phyloP scores from a whole-genome alignment of 768 basidiomycete genomes.

The Clathrus columnatus region DNA sequence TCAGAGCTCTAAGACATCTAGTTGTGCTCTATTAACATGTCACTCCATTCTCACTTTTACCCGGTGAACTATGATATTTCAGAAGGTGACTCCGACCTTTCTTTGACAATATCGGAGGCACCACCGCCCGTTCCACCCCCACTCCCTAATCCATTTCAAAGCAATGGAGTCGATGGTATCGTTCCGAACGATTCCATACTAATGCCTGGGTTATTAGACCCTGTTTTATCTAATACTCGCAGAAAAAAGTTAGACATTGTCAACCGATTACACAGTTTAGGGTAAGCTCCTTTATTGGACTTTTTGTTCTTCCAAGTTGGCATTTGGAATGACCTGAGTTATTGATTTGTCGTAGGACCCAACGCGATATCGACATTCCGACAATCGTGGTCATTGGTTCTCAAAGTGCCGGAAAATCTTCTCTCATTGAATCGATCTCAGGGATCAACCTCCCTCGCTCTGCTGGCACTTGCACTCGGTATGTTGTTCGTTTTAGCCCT shows the following conservation, averaged over 20 bases:
- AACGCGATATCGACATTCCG: constrained; percentile 63
- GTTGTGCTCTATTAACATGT: too few species aligned
- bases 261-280: constrained; percentile 52
- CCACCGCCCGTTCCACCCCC: too few species aligned
- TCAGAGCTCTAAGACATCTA: too few species aligned
- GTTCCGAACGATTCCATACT: too few species aligned
- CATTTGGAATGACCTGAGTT: neutral
- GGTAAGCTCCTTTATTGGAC: too few species aligned
- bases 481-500: neutral
- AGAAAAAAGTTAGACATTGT: constrained; percentile 49
- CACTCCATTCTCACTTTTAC: too few species aligned
- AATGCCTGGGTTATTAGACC: constrained; percentile 47
- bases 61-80: too few species aligned
- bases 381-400: constrained; percentile 65
- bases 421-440: constrained; percentile 69
- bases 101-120: too few species aligned
- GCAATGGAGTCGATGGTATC: too few species aligned
- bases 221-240: constrained; percentile 31
- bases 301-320: neutral
- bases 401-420: constrained; percentile 71
- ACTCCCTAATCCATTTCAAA: too few species aligned
- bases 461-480: constrained; percentile 73
- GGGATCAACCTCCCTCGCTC: constrained; percentile 63
- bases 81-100: too few species aligned
- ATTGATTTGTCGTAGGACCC: constrained; percentile 35